These are phyloP conservation scores for Cercospora nicotianae DNA, from an alignment of 2,329 filamentous ascomycete species.

Conservation along the genomic window DNA sequence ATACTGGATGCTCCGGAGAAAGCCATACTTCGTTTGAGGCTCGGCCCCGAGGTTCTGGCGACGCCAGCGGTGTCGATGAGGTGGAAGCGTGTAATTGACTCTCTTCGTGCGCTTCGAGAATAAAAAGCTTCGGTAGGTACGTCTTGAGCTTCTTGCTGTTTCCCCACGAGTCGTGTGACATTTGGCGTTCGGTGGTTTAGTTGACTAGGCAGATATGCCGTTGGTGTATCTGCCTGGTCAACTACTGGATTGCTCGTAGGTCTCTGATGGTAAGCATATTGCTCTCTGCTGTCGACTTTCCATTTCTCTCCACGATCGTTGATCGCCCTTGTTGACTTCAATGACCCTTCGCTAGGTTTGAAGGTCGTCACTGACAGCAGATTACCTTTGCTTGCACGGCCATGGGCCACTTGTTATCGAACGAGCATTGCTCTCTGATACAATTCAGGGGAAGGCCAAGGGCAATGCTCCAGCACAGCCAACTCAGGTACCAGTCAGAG, in stretches of 20 bases:
- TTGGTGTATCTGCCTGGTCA: slow-evolving; percentile 6
- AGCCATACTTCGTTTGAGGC: not conserved
- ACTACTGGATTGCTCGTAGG: slow-evolving; percentile 10
- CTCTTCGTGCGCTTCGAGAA: not conserved
- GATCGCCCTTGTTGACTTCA: not conserved
- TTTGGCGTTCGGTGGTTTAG: slow-evolving; percentile 1
- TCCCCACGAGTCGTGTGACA: not conserved
- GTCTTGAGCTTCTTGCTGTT: not conserved
- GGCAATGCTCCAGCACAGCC: not conserved
- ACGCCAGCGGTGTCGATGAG: not conserved
- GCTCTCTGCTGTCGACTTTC: not conserved
- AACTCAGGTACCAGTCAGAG: not conserved
- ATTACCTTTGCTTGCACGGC: not conserved
- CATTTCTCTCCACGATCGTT: not conserved
- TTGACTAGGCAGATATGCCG: slow-evolving; percentile 8
- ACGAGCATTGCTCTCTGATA: not conserved
- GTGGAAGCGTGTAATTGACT: not conserved
- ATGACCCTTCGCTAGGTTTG: not conserved
- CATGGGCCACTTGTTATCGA: not conserved
- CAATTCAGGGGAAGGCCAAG: not conserved
- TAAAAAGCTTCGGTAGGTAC: not conserved
- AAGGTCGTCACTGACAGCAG: not conserved
- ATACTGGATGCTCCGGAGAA: not conserved
- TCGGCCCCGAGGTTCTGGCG: not conserved
- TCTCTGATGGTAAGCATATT: not conserved